A percentile compares a stretch with the other conserved stretches of the same genome.
Conservation (phyloP, 345 rosid genomes). For the Arabis hirsuta region DNA sequence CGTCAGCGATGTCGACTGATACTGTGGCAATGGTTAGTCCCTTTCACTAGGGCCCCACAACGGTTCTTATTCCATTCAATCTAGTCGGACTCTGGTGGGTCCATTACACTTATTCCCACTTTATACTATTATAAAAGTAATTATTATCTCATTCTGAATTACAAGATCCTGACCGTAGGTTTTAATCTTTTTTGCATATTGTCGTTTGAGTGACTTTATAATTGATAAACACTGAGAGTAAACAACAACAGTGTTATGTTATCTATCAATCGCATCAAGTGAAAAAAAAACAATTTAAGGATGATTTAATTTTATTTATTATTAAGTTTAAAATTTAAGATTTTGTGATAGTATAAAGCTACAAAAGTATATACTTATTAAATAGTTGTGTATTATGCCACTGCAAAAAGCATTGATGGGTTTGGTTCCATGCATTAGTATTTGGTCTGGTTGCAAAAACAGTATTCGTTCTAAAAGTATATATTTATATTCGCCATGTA, state of each 20-base stretch:
- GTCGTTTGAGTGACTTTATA: conserved; percentile 8
- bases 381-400: conserved; percentile 21
- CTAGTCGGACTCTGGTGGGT: conserved; percentile 38
- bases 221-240: not conserved
- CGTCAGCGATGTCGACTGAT: conserved; percentile 28
- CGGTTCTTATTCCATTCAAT: conserved; percentile 38
- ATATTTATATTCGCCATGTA: not conserved
- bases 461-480: conserved; percentile 3
- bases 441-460: conserved; percentile 29
- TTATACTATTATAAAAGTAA: not conserved
- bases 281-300: not conserved
- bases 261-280: conserved; percentile 6
- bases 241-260: conserved; percentile 11
- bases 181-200: not conserved
- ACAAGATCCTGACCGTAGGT: conserved; percentile 33
- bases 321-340: too few species aligned
- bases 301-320: not conserved
- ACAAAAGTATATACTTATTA: too few species aligned
- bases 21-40: conserved; percentile 36
- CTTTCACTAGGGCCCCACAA: conserved; percentile 29
- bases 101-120: conserved; percentile 14
- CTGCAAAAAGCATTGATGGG: conserved; percentile 35
- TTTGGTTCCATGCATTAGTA: conserved; percentile 37
- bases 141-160: not conserved
- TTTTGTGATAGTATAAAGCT: not conserved